phyloP scores from a whole-genome alignment of 306 rosid species.

The Inga oerstediana region DNA sequence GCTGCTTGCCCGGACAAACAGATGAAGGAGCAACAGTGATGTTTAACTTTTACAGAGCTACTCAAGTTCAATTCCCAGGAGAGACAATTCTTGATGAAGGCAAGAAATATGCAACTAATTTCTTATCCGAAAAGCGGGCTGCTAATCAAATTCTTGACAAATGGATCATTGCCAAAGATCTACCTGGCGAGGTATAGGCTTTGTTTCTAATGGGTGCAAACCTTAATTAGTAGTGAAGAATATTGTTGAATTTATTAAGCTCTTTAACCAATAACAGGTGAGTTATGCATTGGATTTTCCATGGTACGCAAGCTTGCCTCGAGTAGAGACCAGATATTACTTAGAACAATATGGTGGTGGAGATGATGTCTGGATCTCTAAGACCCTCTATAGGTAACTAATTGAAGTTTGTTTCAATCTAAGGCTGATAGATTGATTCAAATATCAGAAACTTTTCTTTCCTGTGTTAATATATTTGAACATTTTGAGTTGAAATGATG shows the following conservation, averaged over 20 bases:
- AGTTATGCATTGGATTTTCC: conserved; percentile 59
- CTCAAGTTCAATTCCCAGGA: conserved; percentile 58
- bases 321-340: conserved; percentile 59
- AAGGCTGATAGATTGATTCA: too few relatives aligned
- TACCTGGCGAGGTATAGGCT: conserved; percentile 60
- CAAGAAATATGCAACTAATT: conserved; percentile 43
- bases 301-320: conserved; percentile 65
- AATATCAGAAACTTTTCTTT: too few relatives aligned
- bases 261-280: conserved; percentile 35
- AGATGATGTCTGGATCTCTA: conserved; percentile 71
- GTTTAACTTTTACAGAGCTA: conserved; percentile 57
- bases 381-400: conserved; percentile 59
- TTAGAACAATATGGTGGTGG: conserved; percentile 62
- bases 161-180: conserved; percentile 66
- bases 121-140: conserved; percentile 50
- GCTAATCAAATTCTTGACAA: conserved; percentile 58
- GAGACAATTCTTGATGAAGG: conserved; percentile 58
- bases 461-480: neutral
- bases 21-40: conserved; percentile 64
- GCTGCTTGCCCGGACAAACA: conserved; percentile 62
- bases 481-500: neutral
- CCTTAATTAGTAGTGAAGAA: neutral
- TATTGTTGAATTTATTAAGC: neutral
- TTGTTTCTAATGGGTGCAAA: neutral
- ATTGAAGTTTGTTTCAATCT: neutral